phyloP scores from a whole-genome alignment of 2,329 filamentous ascomycete species.

The Coleophoma eucalyptorum region DNA sequence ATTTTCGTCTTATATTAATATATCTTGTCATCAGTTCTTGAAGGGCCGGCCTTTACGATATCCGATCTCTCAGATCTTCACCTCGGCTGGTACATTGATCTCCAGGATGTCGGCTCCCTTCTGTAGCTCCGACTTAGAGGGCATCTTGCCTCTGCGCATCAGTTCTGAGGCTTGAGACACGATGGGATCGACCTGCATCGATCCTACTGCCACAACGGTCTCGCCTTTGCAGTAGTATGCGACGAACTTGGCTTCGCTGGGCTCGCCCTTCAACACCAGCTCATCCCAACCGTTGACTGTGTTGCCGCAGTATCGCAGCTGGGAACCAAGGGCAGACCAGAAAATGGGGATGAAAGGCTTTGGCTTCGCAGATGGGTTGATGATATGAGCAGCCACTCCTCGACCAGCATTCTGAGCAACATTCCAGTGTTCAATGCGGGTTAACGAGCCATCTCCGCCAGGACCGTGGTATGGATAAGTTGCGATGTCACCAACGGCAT shows the following conservation, averaged over 20 bases:
- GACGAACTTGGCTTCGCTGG: slow-evolving; percentile 75
- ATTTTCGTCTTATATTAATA: neutral
- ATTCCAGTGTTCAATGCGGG: slow-evolving; percentile 97
- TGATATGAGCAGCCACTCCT: slow-evolving; percentile 73
- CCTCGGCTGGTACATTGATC: slow-evolving; percentile 19
- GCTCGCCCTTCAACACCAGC: slow-evolving; percentile 72
- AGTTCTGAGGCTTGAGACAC: slow-evolving; percentile 81
- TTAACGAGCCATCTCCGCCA: slow-evolving; percentile 66
- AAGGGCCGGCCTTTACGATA: too few relatives aligned
- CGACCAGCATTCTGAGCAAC: slow-evolving; percentile 93
- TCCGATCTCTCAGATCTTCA: slow-evolving; percentile 13
- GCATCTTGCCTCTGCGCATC: slow-evolving; percentile 81
- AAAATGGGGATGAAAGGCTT: slow-evolving; percentile 89
- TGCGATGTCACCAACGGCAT: slow-evolving; percentile 91
- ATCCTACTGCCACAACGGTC: slow-evolving; percentile 83
- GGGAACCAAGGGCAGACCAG: slow-evolving; percentile 88
- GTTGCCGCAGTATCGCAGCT: slow-evolving; percentile 92
- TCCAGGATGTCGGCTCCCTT: slow-evolving; percentile 42
- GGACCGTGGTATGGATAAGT: slow-evolving; percentile 93
- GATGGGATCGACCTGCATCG: slow-evolving; percentile 84
- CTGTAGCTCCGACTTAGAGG: slow-evolving; percentile 71
- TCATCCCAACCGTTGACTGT: slow-evolving; percentile 82
- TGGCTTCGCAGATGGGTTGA: slow-evolving; percentile 54
- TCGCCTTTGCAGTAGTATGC: slow-evolving; percentile 89
- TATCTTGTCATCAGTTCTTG: neutral